Percentiles rank a stretch among this genome's conserved stretches.
These are phyloP conservation scores for Cladophialophora bantiana DNA, from an alignment of 2,329 filamentous ascomycete species.

Conservation along the genomic window DNA sequence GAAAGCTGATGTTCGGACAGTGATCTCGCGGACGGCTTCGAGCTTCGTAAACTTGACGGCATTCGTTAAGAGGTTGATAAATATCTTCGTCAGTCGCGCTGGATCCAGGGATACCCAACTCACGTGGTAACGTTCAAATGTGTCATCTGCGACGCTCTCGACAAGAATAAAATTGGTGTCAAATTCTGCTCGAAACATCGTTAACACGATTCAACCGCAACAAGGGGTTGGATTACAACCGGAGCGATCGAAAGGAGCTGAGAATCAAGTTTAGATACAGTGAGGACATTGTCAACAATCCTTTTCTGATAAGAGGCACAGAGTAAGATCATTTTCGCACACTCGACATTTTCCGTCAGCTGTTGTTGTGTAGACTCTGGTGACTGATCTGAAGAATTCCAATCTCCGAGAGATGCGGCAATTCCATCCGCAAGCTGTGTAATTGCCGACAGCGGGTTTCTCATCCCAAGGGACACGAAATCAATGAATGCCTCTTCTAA, in stretches of 20 bases:
- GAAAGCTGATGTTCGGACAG: slow-evolving; percentile 25
- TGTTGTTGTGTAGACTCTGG: slow-evolving; percentile 44
- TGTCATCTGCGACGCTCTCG: slow-evolving; percentile 25
- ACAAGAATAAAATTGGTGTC: slow-evolving; percentile 26
- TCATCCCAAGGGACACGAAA: slow-evolving; percentile 66
- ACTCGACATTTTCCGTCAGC: slow-evolving; percentile 69
- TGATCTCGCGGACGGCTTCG: slow-evolving; percentile 25
- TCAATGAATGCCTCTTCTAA: slow-evolving; percentile 80
- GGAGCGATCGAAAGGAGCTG: slow-evolving; percentile 75
- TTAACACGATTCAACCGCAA: slow-evolving; percentile 71
- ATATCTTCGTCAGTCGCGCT: slow-evolving; percentile 63
- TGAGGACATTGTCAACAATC: slow-evolving; percentile 76
- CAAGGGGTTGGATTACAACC: slow-evolving; percentile 69
- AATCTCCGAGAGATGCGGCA: slow-evolving; percentile 51
- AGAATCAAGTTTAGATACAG: slow-evolving; percentile 76
- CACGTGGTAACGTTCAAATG: slow-evolving; percentile 5
- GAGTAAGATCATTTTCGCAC: slow-evolving; percentile 75
- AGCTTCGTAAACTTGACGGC: slow-evolving; percentile 65
- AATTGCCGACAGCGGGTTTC: slow-evolving; percentile 65
- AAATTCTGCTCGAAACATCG: slow-evolving; percentile 79
- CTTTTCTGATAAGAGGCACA: slow-evolving; percentile 81
- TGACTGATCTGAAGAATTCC: slow-evolving; percentile 8
- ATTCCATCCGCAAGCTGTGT: slow-evolving; percentile 66
- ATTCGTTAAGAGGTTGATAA: slow-evolving; percentile 68
- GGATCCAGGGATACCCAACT: slow-evolving; percentile 62